Evolutionary conservation across 1,139 yeast species (phyloP), one percentile per base, ranked within the genome.

Genomic region (Blastobotrys serpentis): DNA sequence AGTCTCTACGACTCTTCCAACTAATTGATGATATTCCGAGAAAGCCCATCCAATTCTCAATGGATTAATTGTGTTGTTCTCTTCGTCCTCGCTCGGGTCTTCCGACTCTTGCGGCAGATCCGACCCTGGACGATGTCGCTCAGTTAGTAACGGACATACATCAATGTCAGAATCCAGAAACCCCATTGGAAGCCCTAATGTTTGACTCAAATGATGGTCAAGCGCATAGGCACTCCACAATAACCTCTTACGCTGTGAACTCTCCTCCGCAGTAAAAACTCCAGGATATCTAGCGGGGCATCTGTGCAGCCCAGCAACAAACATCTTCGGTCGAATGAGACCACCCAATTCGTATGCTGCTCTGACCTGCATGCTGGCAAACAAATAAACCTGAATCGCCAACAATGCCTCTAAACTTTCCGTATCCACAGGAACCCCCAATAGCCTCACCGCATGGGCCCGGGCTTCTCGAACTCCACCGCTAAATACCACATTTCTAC

Each of bases 131-230:
- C 30, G 38, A 34, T 52, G 55, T 11, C 37, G 33, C 22, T 52
- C 55, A 8, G n/a, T 32, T 5, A 34, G 29, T 17, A 49, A 25
- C 19, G 47, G 39, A 33, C 55, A 52, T 4, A 52, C 55, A 40
- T 52, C 55, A 30, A 50, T 49, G 39, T 52, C 55, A n/a, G 55
- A 41, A 25, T 52, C 55, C 22, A 51, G 48, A 19, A 43, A 46
- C 8, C 48, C 53, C 11, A 43, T 48, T 11, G 55, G 55, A 16
- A 52, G 38, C 10, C 54, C 55, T 18, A 52, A 41, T 5, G 51
- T 21, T 38, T 52, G 55, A 32, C 55, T 51, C 41, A 52, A 21
- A 42, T 52, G 51, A 10, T 54, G 44, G 40, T 52, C 55, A 11
- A 52, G 46, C 2, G 47, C 40, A 26, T 52, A 52, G 23, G 54